Evolutionary conservation across 2,329 filamentous ascomycete genomes (phyloP), one percentile per base, ranked within the genome.

Genomic region (Sclerotiophoma versabilis): DNA sequence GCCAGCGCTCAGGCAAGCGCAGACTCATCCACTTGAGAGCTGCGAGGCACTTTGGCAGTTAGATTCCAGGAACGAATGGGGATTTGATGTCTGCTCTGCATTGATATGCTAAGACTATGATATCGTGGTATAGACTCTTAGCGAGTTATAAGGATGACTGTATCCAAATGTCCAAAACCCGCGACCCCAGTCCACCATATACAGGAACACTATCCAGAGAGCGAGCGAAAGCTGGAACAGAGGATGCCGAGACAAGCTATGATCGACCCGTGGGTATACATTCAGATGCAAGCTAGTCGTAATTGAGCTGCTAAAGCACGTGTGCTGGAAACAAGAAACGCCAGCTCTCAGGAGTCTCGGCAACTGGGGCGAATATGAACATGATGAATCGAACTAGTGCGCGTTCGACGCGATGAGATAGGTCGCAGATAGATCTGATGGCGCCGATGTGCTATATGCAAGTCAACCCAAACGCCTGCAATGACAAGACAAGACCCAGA

Each of bases 321-420:
- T 54, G 37, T 48, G 26, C 25, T 42, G 38, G 10, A 32, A 32
- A 39, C n/a, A 38, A 26, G 38, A 48, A n/a, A 47, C 42, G 53
- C 47, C 53, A 37, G 47, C 46, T 41, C 37, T 27, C 9, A 32
- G 22, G 23, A 46, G 25, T 50, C 20, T 37, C 30, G 30, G 47
- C 54, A 25, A 39, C 52, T 30, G 26, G 49, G 39, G 29, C 48
- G 46, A 70, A 70, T 73, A 74, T 73, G 59, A 60, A 71, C 70
- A 72, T 44, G 32, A 54, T 52, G 61, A 68, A 66, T 52, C 41
- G 57, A 67, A 72, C 61, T 59, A 66, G 55, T 37, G 44, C 47
- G 64, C 65, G 59, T 38, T 65, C 62, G 62, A 67, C 60, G 67
- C 60, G 41, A 45, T 33, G 38, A 57, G 64, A 59, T 54, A 63